Base-by-base conservation (phyloP, 2,329 filamentous ascomycete genomes). In the Cytospora schulzeri region DNA sequence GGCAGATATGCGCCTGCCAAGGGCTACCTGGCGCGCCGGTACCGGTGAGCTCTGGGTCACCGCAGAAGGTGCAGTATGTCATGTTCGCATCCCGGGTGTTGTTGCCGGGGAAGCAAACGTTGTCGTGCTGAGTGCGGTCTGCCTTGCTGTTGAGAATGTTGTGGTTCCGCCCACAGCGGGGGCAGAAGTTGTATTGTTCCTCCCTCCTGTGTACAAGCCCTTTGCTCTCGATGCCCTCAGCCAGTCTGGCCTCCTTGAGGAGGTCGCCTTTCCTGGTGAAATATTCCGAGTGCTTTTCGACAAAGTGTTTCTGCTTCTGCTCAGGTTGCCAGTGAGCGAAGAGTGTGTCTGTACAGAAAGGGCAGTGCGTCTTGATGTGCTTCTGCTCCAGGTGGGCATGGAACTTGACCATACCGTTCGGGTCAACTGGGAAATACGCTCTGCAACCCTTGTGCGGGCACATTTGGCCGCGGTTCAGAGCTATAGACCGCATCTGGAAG, bases 401-500 rank as follows among this genome's bases (percentile, higher is more conserved):
- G n/a, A 81, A 72, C 17, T 29, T 28, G 12, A 35, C 29, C 3
- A 67, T 69, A 2, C 69, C 66, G 1, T 67, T 52, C 4, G 79
- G 70, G 19, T 69, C 66, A 4, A 71, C 67, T 4, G 71, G 69
- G 64, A 76, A 79, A 17, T 68, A 70, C n/a, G 72, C 74, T 0
- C 69, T 55, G 62, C 81, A 83, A 29, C 70, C 72, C 3, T 68
- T 41, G 52, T 77, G 80, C 0, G 77, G 77, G 52, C 80, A 83
- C n/a, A 69, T 70, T 26, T 71, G 66, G 1, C 68, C 71, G 12
- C 80, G 75, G 57, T 73, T 71, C 2, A 80, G 69, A 1, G 75
- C 67, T 45, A 77, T 68, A 48, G 69, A 71, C 29, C 78, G 76
- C 55, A 78, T 69, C 48, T 69, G 67, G 55, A 75, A 74, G 17